Evolutionary conservation across 202 grass and related monocot genomes (phyloP).

Genomic region (Carex sylvatica): DNA sequence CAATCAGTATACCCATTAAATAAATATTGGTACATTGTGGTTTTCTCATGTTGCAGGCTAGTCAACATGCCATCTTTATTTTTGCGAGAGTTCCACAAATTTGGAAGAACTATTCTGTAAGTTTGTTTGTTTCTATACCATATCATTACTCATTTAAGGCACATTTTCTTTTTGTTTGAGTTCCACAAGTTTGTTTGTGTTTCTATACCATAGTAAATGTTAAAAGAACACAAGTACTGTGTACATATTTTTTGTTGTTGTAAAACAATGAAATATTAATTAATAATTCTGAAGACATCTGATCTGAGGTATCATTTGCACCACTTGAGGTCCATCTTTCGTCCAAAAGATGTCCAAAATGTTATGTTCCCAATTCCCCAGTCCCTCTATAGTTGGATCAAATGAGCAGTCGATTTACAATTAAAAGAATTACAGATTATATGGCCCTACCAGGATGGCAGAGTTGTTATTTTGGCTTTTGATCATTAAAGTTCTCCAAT

Average conservation of each 20-base stretch:
- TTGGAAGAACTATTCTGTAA: conserved; percentile 85
- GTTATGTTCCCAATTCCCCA: not conserved
- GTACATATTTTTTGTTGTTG: not conserved
- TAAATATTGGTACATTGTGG: not conserved
- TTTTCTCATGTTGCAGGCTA: conserved; percentile 50
- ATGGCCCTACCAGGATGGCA: not conserved
- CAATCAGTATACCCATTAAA: not conserved
- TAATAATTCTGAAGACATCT: not conserved
- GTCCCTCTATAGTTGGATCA: not conserved
- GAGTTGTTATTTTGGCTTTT: conserved; percentile 1
- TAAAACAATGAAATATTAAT: conserved; percentile 10
- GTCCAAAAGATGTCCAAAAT: not conserved
- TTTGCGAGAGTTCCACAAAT: conserved; percentile 96
- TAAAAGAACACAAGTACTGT: not conserved
- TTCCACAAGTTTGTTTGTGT: too few relatives aligned
- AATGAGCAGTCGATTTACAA: not conserved
- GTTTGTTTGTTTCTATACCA: conserved; percentile 24
- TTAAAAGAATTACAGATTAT: not conserved
- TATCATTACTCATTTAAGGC: not conserved
- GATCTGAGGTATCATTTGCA: not conserved
- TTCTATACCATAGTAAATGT: not conserved
- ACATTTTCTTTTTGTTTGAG: not conserved
- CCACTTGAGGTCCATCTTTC: not conserved
- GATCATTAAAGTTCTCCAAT: not conserved
- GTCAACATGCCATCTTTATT: conserved; percentile 94